phyloP scores from a whole-genome alignment of 2,329 filamentous ascomycete species.

The Colletotrichum chlorophyti region DNA sequence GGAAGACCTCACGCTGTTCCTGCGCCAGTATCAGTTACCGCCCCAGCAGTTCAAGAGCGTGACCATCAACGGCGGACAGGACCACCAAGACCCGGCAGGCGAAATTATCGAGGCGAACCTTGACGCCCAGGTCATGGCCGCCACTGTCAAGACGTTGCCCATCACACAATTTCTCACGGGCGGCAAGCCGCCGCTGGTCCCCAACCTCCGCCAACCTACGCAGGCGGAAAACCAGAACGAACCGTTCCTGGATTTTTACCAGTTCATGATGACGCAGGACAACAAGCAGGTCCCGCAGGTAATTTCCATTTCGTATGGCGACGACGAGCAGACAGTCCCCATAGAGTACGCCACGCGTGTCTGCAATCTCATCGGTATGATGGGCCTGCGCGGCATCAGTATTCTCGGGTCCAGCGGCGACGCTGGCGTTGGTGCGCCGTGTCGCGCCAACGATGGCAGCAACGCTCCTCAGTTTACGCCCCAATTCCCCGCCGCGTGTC shows the following conservation, averaged over 20 bases:
- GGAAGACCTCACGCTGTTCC: constrained; percentile 47
- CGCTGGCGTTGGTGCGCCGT: constrained; percentile 58
- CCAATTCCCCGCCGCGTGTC: constrained; percentile 45
- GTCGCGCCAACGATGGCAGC: constrained; percentile 59
- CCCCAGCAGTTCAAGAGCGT: constrained; percentile 50
- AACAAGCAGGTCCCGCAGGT: constrained; percentile 63
- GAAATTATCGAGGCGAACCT: constrained; percentile 64
- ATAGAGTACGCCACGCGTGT: constrained; percentile 61
- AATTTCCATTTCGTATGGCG: constrained; percentile 71
- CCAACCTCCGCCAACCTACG: constrained; percentile 32
- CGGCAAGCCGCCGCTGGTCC: constrained; percentile 38
- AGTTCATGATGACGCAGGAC: constrained; percentile 60
- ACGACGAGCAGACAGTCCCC: constrained; percentile 69
- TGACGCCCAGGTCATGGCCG: constrained; percentile 68
- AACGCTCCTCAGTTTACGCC: constrained; percentile 28
- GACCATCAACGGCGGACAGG: constrained; percentile 45
- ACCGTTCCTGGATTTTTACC: constrained; percentile 71
- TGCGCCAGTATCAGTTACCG: constrained; percentile 46
- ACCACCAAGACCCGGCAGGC: constrained; percentile 43
- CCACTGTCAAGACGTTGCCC: constrained; percentile 50
- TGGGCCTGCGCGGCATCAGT: constrained; percentile 68
- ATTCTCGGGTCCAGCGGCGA: constrained; percentile 70
- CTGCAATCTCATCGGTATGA: constrained; percentile 67
- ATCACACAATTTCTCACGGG: constrained; percentile 36
- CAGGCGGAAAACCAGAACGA: constrained; percentile 62